These are phyloP conservation scores for Ophiostoma piceae DNA, from an alignment of 2,329 filamentous ascomycete genomes.

Conservation along the genomic window DNA sequence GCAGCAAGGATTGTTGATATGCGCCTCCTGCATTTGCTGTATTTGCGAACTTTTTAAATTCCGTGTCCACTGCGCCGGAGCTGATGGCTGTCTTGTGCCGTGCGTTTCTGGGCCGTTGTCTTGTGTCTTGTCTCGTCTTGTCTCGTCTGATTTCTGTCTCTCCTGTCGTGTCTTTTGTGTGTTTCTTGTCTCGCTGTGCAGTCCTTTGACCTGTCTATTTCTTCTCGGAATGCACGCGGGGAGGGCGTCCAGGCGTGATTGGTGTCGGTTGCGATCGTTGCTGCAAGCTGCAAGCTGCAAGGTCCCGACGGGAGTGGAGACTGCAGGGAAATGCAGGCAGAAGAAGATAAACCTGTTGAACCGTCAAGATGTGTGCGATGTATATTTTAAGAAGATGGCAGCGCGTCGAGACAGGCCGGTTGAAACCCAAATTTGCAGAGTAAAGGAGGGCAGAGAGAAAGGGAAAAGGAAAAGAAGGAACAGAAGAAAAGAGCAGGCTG, in stretches of 20 bases:
- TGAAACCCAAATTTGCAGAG: background rate
- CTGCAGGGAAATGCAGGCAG: slow-evolving; percentile 11
- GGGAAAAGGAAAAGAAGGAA: background rate
- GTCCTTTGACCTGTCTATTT: background rate
- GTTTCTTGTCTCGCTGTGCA: too few species aligned
- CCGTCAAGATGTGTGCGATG: background rate
- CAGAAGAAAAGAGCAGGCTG: background rate
- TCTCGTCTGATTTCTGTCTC: background rate
- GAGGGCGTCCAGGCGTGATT: slow-evolving; percentile 15
- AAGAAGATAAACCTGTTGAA: background rate
- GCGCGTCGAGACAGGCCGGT: background rate
- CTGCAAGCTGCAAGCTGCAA: slow-evolving; percentile 26
- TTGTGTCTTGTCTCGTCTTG: background rate
- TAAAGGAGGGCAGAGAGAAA: background rate
- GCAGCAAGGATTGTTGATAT: background rate
- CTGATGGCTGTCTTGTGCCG: background rate
- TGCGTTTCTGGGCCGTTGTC: background rate
- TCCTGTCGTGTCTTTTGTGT: background rate
- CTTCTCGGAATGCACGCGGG: slow-evolving; percentile 16
- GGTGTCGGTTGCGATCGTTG: slow-evolving; percentile 20
- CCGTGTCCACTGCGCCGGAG: background rate
- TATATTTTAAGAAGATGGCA: background rate
- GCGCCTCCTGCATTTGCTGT: background rate
- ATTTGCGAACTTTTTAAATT: background rate
- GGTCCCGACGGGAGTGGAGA: slow-evolving; percentile 19